phyloP scores from a whole-genome alignment of 257 asterid genomes.

The Penstemon davidsonii region DNA sequence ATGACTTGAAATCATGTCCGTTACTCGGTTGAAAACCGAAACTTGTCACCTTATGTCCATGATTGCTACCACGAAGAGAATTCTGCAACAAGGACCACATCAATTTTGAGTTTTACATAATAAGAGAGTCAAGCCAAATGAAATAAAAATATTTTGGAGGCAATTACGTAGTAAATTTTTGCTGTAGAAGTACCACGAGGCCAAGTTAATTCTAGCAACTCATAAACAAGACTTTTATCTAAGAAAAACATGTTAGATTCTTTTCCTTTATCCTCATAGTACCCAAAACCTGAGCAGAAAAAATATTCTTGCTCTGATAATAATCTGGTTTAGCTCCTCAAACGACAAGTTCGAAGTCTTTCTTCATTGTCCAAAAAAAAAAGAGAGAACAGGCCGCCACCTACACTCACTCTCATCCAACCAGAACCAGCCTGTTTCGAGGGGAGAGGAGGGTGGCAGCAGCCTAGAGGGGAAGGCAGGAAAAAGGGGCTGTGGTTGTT shows the following conservation, averaged over 20 bases:
- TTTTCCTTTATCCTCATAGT: constrained; percentile 23
- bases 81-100: constrained; percentile 9
- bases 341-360: not conserved
- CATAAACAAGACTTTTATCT: too few species aligned
- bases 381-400: not conserved
- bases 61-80: not conserved
- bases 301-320: not conserved
- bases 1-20: constrained; percentile 30
- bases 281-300: constrained; percentile 11
- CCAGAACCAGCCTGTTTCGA: not conserved
- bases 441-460: constrained; percentile 22
- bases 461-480: constrained; percentile 23
- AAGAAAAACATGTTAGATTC: constrained; percentile 11
- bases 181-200: constrained; percentile 38
- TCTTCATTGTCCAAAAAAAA: not conserved
- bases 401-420: not conserved
- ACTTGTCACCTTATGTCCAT: constrained; percentile 7
- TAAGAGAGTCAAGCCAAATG: constrained; percentile 6
- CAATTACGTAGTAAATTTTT: not conserved
- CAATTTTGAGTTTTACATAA: constrained; percentile 29
- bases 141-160: not conserved
- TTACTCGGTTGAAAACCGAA: constrained; percentile 13
- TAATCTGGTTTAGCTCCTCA: not conserved
- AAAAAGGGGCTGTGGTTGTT: not conserved
- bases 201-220: constrained; percentile 3